phyloP scores from a whole-genome alignment of 2,329 filamentous ascomycete species.

The Didymella glomerata region DNA sequence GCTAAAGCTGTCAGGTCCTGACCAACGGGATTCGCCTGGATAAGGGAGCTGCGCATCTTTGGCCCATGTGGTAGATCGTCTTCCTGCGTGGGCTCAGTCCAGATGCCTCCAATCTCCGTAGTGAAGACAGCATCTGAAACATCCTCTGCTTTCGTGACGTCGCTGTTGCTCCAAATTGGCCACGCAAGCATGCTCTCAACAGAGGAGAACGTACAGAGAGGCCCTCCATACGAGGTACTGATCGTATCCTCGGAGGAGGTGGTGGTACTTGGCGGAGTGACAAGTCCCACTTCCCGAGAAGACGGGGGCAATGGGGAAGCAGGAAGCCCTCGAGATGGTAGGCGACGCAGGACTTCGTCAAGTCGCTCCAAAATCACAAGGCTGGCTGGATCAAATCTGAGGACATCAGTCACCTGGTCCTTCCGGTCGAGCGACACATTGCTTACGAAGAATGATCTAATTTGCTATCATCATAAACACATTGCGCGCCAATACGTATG shows the following conservation, averaged over 20 bases:
- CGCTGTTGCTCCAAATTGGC: background rate
- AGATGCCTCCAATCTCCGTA: background rate
- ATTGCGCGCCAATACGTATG: background rate
- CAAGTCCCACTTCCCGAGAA: background rate
- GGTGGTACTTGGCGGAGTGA: background rate
- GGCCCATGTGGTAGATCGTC: background rate
- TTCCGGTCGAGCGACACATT: background rate
- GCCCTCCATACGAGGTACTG: background rate
- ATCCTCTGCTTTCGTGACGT: background rate
- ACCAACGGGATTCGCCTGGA: background rate
- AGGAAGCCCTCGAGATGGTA: background rate
- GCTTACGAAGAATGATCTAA: background rate
- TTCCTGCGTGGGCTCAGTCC: background rate
- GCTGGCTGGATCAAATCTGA: background rate
- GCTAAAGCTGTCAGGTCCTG: background rate
- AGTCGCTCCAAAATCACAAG: background rate
- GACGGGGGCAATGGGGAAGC: background rate
- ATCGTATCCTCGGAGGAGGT: background rate
- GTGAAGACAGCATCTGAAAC: background rate
- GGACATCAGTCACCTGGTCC: background rate
- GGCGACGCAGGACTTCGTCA: background rate
- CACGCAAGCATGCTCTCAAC: background rate
- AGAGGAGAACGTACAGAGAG: background rate
- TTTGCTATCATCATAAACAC: background rate
- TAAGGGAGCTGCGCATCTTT: background rate